Conservation (phyloP, 306 rosid species). For the Benincasa hispida region DNA sequence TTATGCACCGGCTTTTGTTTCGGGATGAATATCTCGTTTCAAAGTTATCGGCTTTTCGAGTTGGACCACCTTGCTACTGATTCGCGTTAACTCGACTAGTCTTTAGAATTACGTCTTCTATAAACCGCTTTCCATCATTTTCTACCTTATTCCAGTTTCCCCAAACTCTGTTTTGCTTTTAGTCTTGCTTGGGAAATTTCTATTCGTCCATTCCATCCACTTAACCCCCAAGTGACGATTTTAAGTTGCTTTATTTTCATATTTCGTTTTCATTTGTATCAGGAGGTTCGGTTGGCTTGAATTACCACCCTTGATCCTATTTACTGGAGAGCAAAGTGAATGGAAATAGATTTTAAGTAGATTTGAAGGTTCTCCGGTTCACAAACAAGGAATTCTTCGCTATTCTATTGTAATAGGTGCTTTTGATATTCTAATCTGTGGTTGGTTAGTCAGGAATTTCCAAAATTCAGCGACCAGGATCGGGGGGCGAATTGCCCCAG, state of each 20-base stretch:
- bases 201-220: neutral
- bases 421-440: slow-evolving; percentile 1
- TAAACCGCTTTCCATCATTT: neutral
- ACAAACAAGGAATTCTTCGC: neutral
- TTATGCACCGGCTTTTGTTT: neutral
- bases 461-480: slow-evolving; percentile 91
- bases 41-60: neutral
- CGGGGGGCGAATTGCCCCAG: slow-evolving; percentile 99
- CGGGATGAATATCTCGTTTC: neutral
- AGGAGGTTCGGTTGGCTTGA: neutral
- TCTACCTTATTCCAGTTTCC: neutral
- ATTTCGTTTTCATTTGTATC: neutral
- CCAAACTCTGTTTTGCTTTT: neutral
- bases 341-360: neutral
- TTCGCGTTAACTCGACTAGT: neutral
- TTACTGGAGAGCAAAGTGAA: neutral
- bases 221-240: neutral
- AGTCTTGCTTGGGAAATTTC: neutral
- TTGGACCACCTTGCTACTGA: neutral
- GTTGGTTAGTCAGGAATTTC: slow-evolving; percentile 19
- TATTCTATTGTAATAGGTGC: neutral
- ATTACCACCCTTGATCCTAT: neutral
- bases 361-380: neutral
- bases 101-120: neutral
- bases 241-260: neutral